Evolutionary conservation across 2,329 filamentous ascomycete species (phyloP).

Genomic region (Colletotrichum filicis): DNA sequence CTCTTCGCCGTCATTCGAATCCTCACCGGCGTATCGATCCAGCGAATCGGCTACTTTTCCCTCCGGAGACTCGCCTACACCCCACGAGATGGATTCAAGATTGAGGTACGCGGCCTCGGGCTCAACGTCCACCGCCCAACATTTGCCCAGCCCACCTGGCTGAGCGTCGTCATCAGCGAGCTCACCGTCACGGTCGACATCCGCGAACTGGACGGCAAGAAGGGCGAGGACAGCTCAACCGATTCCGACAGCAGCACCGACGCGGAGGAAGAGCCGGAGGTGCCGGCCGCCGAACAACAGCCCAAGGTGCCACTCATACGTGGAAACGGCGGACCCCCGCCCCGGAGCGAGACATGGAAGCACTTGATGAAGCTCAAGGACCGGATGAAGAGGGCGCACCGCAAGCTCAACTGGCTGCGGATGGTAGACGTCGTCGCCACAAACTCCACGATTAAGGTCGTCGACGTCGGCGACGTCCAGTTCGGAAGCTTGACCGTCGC

Average conservation of each 20-base stretch:
- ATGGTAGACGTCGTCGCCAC: constrained; percentile 90
- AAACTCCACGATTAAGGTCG: constrained; percentile 80
- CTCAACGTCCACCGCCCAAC: constrained; percentile 92
- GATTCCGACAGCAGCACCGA: constrained; percentile 42
- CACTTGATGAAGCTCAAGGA: constrained; percentile 84
- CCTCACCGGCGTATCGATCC: constrained; percentile 93
- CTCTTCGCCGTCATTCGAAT: constrained; percentile 93
- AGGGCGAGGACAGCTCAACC: constrained; percentile 45
- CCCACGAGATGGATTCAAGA: constrained; percentile 85
- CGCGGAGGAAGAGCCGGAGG: constrained; percentile 26
- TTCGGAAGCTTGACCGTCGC: constrained; percentile 86
- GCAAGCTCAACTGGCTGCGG: constrained; percentile 87
- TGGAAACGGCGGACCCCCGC: constrained; percentile 43
- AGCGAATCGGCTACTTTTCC: constrained; percentile 92
- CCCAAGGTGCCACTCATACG: constrained; percentile 37
- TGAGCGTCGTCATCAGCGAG: constrained; percentile 89
- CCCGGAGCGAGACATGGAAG: constrained; percentile 82
- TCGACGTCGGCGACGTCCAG: constrained; percentile 86
- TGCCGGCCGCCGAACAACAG: constrained; percentile 13
- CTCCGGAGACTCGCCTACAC: constrained; percentile 91
- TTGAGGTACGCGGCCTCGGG: constrained; percentile 90
- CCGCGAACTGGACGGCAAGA: constrained; percentile 68
- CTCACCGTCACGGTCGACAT: constrained; percentile 86
- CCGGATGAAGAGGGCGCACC: constrained; percentile 84
- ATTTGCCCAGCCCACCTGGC: constrained; percentile 96